Percentiles rank a stretch among this genome's conserved stretches.
These are phyloP conservation scores for Colletotrichum tabaci DNA, from an alignment of 2,329 filamentous ascomycete species.

Conservation along the genomic window DNA sequence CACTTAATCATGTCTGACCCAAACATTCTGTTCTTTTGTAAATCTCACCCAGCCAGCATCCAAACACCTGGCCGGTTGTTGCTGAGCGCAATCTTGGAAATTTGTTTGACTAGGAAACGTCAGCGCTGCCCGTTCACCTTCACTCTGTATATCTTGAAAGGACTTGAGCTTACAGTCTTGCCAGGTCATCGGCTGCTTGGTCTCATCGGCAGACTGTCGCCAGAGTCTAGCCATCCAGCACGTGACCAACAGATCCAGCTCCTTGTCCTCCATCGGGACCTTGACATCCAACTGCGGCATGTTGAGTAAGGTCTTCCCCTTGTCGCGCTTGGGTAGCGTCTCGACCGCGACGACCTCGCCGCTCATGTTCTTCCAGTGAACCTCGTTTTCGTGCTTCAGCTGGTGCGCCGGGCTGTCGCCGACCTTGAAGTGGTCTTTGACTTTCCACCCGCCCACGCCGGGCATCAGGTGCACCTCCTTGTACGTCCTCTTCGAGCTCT, in stretches of 20 bases:
- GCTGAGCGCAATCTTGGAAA: slow-evolving; percentile 3
- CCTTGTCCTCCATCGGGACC: slow-evolving; percentile 44
- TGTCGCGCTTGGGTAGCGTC: slow-evolving; percentile 44
- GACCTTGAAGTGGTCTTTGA: slow-evolving; percentile 46
- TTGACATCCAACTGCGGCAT: slow-evolving; percentile 47
- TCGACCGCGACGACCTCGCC: slow-evolving; percentile 47
- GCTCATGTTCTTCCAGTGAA: slow-evolving; percentile 46
- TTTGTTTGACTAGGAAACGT: slow-evolving; percentile 19
- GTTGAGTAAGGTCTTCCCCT: slow-evolving; percentile 40
- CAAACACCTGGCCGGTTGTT: neutral
- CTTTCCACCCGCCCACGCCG: slow-evolving; percentile 44
- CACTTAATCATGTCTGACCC: neutral
- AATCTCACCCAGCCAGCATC: neutral
- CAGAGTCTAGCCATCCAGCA: slow-evolving; percentile 50
- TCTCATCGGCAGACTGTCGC: slow-evolving; percentile 46
- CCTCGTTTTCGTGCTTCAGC: slow-evolving; percentile 45
- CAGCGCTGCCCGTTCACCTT: neutral
- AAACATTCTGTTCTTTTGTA: too few relatives aligned
- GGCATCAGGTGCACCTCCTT: slow-evolving; percentile 43
- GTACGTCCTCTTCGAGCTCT: slow-evolving; percentile 44
- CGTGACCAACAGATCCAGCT: slow-evolving; percentile 49
- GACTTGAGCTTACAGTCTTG: slow-evolving; percentile 42
- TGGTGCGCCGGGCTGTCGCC: slow-evolving; percentile 43
- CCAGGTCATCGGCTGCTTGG: slow-evolving; percentile 46
- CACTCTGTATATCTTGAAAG: too few relatives aligned